Percentiles rank a stretch among this genome's conserved stretches.
These are phyloP conservation scores for Pythium apleroticum DNA, from an alignment of 352 stramenopile species.

Conservation along the genomic window DNA sequence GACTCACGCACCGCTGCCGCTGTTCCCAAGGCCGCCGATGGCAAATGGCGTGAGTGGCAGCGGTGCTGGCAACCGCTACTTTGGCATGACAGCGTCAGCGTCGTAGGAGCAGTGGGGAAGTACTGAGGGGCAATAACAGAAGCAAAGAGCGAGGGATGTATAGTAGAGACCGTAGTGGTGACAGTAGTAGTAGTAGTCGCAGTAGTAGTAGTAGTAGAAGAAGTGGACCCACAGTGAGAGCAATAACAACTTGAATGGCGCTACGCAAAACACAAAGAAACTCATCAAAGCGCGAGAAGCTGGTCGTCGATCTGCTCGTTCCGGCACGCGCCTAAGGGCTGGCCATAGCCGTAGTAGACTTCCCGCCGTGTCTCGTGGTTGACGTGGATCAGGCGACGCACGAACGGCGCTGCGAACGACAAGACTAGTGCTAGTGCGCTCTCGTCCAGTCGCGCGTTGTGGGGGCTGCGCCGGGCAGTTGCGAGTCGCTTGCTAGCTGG, in stretches of 20 bases:
- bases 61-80: slow-evolving; percentile 8
- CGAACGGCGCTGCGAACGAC: neutral
- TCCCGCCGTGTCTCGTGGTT: neutral
- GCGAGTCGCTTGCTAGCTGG: neutral
- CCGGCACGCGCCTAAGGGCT: neutral
- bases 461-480: neutral
- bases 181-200: neutral
- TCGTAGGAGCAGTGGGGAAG: neutral
- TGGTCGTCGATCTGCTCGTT: neutral
- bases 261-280: neutral
- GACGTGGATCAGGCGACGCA: neutral
- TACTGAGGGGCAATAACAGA: neutral
- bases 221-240: neutral
- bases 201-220: too few species aligned
- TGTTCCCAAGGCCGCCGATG: slow-evolving; percentile 9
- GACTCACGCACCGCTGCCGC: slow-evolving; percentile 4
- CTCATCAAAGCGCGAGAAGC: neutral
- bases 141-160: neutral
- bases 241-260: neutral
- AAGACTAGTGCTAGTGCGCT: neutral
- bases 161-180: neutral
- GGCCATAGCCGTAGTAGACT: neutral
- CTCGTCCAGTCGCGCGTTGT: neutral
- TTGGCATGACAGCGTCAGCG: slow-evolving; percentile 14
- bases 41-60: neutral